Evolutionary conservation across 495 filamentous ascomycete species (phyloP).

Genomic region (Sporormia fimetaria): DNA sequence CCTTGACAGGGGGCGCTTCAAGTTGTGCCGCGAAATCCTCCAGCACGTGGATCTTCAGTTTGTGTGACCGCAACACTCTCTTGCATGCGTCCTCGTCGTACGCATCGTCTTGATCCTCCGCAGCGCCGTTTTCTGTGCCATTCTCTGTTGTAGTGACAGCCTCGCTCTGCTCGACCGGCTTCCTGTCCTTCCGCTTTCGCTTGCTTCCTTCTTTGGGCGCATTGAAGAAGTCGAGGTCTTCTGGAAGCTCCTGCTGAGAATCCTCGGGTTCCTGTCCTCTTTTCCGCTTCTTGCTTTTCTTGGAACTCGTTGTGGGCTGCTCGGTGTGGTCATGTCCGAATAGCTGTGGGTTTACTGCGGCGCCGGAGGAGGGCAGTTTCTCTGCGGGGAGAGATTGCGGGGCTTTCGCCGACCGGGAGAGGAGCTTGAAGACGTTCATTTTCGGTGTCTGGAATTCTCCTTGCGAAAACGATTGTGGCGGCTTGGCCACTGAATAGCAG

Average conservation of each 20-base stretch:
- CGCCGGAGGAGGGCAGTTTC: slow-evolving; percentile 43
- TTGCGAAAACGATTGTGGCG: neutral
- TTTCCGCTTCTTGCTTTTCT: slow-evolving; percentile 28
- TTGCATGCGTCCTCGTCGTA: slow-evolving; percentile 52
- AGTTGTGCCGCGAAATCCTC: slow-evolving; percentile 23
- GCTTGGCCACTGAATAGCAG: neutral
- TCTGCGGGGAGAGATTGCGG: slow-evolving; percentile 26
- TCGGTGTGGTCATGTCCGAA: slow-evolving; percentile 36
- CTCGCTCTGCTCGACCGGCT: neutral
- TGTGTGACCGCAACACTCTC: slow-evolving; percentile 66
- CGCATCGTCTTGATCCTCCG: neutral
- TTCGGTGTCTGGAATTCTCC: neutral
- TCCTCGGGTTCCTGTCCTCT: slow-evolving; percentile 17
- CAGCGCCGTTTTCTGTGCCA: neutral
- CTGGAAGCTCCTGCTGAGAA: slow-evolving; percentile 3
- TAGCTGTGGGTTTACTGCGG: slow-evolving; percentile 43
- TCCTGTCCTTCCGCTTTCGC: slow-evolving; percentile 3
- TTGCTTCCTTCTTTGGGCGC: neutral
- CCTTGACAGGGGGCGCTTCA: slow-evolving; percentile 1
- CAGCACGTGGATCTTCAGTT: slow-evolving; percentile 73
- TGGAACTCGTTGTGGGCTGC: slow-evolving; percentile 22
- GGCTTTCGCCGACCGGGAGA: slow-evolving; percentile 51
- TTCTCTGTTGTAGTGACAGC: neutral
- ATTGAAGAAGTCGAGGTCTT: slow-evolving; percentile 32
- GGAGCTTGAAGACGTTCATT: slow-evolving; percentile 58